phyloP scores from a whole-genome alignment of 179 eudicot species.

The Spergularia azorica region DNA sequence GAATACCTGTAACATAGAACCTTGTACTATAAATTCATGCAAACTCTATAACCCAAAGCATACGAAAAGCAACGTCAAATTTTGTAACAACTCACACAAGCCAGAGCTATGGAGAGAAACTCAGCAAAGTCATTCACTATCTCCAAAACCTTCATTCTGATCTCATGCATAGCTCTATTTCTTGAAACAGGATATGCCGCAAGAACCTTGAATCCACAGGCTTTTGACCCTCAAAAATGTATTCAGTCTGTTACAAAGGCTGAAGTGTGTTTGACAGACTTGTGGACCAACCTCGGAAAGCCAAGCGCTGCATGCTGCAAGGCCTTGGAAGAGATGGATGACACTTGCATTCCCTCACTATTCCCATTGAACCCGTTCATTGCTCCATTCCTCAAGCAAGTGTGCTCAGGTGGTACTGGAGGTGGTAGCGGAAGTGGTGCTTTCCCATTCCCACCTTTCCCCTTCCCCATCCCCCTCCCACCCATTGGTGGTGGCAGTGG shows the following conservation, averaged over 20 bases:
- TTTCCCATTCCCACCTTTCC: too few relatives aligned
- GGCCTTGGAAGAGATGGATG: slow-evolving; percentile 7
- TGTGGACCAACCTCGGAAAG: slow-evolving; percentile 4
- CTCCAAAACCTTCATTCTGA: neutral
- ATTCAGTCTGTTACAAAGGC: neutral
- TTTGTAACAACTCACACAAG: too few relatives aligned
- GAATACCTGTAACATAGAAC: too few relatives aligned
- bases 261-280: neutral
- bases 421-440: too few relatives aligned
- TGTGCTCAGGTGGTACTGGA: neutral
- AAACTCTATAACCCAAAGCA: too few relatives aligned
- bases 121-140: neutral
- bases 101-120: neutral
- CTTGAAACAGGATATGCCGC: neutral
- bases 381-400: neutral
- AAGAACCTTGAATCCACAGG: neutral
- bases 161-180: slow-evolving; percentile 2
- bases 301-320: slow-evolving; percentile 5
- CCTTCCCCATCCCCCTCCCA: too few relatives aligned
- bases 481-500: neutral
- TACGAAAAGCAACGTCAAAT: too few relatives aligned
- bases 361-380: neutral
- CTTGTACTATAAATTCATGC: too few relatives aligned
- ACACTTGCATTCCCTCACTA: neutral
- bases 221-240: neutral